Evolutionary conservation across 192 early-diverging fungal genomes (phyloP).

Genomic region (Rhizophagus prolifer): DNA sequence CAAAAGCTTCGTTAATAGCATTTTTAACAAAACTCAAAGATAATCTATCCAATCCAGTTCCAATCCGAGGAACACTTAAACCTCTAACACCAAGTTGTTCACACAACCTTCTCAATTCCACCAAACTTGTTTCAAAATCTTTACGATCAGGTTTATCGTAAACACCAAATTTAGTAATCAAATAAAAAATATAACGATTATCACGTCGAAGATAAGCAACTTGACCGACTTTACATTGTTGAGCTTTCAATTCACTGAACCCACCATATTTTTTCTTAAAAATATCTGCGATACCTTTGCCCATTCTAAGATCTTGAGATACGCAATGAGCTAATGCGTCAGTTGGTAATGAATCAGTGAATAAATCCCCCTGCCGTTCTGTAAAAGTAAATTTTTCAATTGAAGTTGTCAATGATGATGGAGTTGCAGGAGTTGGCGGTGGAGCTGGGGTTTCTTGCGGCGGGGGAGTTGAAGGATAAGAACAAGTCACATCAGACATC

Average conservation of each 20-base stretch:
- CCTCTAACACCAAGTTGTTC: slow-evolving; percentile 31
- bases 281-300: slow-evolving; percentile 32
- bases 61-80: slow-evolving; percentile 34
- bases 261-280: slow-evolving; percentile 32
- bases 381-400: slow-evolving; percentile 20
- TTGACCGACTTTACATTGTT: slow-evolving; percentile 35
- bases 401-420: neutral
- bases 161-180: slow-evolving; percentile 31
- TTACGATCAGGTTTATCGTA: slow-evolving; percentile 27
- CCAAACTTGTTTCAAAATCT: slow-evolving; percentile 28
- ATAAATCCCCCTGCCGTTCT: slow-evolving; percentile 37
- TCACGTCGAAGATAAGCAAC: slow-evolving; percentile 33
- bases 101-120: slow-evolving; percentile 31
- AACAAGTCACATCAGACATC: neutral
- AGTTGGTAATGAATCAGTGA: slow-evolving; percentile 17
- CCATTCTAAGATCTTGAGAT: slow-evolving; percentile 33
- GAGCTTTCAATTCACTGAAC: slow-evolving; percentile 28
- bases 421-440: neutral
- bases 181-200: slow-evolving; percentile 37
- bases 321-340: slow-evolving; percentile 34
- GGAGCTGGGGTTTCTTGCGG: neutral
- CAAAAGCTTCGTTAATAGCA: slow-evolving; percentile 12
- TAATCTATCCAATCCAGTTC: slow-evolving; percentile 27
- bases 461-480: neutral
- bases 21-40: slow-evolving; percentile 15